These are phyloP conservation scores for Metschnikowia borealis DNA, from an alignment of 805 yeast genomes.

Conservation along the genomic window DNA sequence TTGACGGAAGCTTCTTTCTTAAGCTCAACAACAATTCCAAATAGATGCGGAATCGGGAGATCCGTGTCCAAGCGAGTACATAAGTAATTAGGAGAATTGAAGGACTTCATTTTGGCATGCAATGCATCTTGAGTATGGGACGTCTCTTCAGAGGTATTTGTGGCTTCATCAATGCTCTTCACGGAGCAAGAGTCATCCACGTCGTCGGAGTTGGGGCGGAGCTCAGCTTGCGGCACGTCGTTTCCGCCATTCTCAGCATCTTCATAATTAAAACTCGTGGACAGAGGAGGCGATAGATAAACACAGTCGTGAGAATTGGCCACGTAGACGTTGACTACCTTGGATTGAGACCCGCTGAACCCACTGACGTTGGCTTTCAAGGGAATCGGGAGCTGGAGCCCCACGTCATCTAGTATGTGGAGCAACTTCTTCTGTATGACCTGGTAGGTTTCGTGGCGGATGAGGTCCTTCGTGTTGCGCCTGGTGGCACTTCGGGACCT, in stretches of 20 bases:
- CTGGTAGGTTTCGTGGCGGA: conserved; percentile 36
- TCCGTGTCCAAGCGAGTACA: conserved; percentile 36
- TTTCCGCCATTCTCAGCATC: conserved; percentile 40
- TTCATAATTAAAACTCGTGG: conserved; percentile 40
- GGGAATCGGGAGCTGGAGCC: conserved; percentile 38
- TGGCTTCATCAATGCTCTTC: not conserved
- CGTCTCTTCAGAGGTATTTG: not conserved
- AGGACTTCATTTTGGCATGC: conserved; percentile 19
- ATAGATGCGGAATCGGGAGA: conserved; percentile 46
- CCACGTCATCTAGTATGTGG: conserved; percentile 30
- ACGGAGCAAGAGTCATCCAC: not conserved
- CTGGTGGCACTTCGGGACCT: conserved; percentile 21
- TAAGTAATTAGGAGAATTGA: conserved; percentile 35
- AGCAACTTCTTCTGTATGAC: conserved; percentile 34
- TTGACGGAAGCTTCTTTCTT: conserved; percentile 36
- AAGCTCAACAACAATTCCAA: conserved; percentile 48
- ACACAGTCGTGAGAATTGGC: conserved; percentile 40
- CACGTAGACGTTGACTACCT: conserved; percentile 29
- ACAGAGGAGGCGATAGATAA: conserved; percentile 36
- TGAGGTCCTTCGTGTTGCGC: conserved; percentile 34
- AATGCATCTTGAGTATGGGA: conserved; percentile 8
- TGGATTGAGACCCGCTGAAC: conserved; percentile 23
- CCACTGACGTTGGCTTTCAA: conserved; percentile 26
- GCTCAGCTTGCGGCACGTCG: conserved; percentile 15
- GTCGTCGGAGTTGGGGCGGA: not conserved